Evolutionary conservation across 1,284 basidiomycete species (phyloP).

Genomic region (Sporisorium graminicola): DNA sequence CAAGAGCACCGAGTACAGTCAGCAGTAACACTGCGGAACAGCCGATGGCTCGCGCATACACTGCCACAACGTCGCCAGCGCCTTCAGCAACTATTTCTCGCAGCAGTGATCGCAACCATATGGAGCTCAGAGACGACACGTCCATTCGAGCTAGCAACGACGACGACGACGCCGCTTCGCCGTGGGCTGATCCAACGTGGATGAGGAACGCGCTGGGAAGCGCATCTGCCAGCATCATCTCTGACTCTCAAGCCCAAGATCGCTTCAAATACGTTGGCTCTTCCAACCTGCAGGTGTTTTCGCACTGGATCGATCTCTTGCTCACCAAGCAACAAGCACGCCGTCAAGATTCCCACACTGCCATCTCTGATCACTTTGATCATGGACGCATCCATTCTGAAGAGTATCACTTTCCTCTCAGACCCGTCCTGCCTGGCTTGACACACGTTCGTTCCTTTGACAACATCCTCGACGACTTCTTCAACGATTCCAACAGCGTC

Average conservation of each 20-base stretch:
- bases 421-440: constrained; percentile 5
- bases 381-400: constrained; percentile 20
- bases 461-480: constrained; percentile 15
- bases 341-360: not conserved
- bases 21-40: not conserved
- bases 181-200: constrained; percentile 14
- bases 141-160: too few species aligned
- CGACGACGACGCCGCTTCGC: constrained; percentile 1
- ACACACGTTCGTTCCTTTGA: constrained; percentile 1
- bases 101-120: not conserved
- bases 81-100: too few species aligned
- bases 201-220: constrained; percentile 19
- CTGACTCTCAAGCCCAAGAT: constrained; percentile 14
- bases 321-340: constrained; percentile 6
- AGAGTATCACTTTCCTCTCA: constrained; percentile 8
- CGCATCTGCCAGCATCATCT: constrained; percentile 20
- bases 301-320: constrained; percentile 21
- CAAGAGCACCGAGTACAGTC: constrained; percentile 2
- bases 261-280: constrained; percentile 24
- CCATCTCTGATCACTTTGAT: constrained; percentile 21
- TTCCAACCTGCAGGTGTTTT: constrained; percentile 18
- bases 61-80: too few species aligned
- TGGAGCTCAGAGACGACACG: too few species aligned
- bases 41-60: not conserved
- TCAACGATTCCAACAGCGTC: constrained; percentile 10